phyloP scores from a whole-genome alignment of 164 flowering plant species.

The Berberis thunbergii region DNA sequence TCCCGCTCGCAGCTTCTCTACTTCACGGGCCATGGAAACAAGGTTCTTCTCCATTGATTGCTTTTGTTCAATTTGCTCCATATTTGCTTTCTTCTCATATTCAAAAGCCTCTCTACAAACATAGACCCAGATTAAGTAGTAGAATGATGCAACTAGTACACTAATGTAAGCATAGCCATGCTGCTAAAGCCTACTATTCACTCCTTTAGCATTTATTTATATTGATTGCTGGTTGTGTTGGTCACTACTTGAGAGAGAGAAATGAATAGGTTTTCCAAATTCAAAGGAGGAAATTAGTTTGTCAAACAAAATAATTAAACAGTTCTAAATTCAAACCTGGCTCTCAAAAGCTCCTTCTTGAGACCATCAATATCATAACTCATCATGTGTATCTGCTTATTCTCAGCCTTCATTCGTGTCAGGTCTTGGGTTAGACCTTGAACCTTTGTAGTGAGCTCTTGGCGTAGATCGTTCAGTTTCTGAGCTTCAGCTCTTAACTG shows the following conservation, averaged over 20 bases:
- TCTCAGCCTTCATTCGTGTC: slow-evolving; percentile 35
- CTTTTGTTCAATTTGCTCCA: slow-evolving; percentile 45
- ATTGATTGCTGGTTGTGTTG: not conserved
- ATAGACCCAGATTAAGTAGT: slow-evolving; percentile 1
- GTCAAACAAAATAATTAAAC: not conserved
- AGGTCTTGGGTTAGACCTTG: slow-evolving; percentile 40
- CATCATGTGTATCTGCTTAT: slow-evolving; percentile 40
- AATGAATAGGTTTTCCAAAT: no score
- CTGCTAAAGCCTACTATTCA: not conserved
- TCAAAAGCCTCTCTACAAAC: slow-evolving; percentile 48
- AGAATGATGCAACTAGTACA: not conserved
- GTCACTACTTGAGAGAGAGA: not conserved
- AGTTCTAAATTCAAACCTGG: slow-evolving; percentile 35
- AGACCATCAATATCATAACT: slow-evolving; percentile 43
- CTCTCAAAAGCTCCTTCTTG: slow-evolving; percentile 43
- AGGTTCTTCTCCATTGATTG: slow-evolving; percentile 62
- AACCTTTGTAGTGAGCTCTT: slow-evolving; percentile 46
- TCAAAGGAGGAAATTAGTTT: slow-evolving; percentile 1
- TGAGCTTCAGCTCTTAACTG: slow-evolving; percentile 46
- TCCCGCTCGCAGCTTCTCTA: slow-evolving; percentile 58
- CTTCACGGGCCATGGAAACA: slow-evolving; percentile 57
- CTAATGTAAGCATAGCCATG: not conserved
- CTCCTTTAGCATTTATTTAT: not conserved
- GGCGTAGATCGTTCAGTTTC: slow-evolving; percentile 34
- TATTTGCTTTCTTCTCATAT: slow-evolving; percentile 59